A percentile compares a stretch with the other conserved stretches of the same genome.
Conservation (phyloP, 2,329 filamentous ascomycete species). For the Pseudogymnoascus pannorum region DNA sequence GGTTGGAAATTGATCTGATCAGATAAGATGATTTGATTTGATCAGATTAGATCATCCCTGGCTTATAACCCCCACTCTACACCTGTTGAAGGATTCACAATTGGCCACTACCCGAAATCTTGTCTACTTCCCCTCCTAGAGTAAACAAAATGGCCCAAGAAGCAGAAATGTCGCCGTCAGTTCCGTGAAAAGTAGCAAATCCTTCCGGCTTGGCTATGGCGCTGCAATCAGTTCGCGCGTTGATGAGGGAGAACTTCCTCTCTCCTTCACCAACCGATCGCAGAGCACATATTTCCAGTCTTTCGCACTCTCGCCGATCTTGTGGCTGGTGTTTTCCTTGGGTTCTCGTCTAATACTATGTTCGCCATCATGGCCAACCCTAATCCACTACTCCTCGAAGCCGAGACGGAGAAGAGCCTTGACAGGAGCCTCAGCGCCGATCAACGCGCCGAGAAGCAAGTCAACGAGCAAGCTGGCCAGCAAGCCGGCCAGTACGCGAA, state of each 20-base stretch:
- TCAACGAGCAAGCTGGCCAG: no score
- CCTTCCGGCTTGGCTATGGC: not conserved
- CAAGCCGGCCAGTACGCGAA: not conserved
- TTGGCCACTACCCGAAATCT: not conserved
- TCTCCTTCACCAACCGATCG: not conserved
- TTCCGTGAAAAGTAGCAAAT: not conserved
- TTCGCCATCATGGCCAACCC: not conserved
- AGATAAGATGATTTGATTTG: constrained; percentile 5
- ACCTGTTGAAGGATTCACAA: not conserved
- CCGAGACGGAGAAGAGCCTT: not conserved
- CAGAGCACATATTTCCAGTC: not conserved
- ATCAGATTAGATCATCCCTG: constrained; percentile 4
- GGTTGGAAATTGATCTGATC: not conserved
- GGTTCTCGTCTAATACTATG: not conserved
- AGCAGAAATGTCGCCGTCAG: not conserved
- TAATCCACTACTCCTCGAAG: not conserved
- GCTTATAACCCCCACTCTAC: not conserved
- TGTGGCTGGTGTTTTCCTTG: not conserved
- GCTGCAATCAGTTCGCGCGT: not conserved
- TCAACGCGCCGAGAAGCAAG: no score
- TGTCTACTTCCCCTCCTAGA: not conserved
- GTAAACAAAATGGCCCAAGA: not conserved
- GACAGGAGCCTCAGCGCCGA: not conserved
- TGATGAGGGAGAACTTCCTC: not conserved
- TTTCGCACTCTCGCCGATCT: not conserved